phyloP scores from a whole-genome alignment of 345 rosid genomes.

The Eucalyptus fibrosa region DNA sequence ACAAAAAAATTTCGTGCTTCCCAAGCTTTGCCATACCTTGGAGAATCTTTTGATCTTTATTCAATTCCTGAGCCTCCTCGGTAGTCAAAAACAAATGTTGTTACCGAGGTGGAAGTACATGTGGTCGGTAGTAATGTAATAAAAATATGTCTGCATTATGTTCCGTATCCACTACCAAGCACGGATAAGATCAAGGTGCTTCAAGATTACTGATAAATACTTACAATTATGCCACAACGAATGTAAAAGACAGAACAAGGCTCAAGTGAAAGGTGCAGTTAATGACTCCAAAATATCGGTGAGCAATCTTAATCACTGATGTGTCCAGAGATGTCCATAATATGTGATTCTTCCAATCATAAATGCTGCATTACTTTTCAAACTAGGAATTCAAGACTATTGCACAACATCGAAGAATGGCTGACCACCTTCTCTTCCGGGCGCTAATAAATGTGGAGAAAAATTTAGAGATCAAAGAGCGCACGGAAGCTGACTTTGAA shows the following conservation, averaged over 20 bases:
- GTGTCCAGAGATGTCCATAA: not conserved
- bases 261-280: not conserved
- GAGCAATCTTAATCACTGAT: not conserved
- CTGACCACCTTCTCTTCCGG: not conserved
- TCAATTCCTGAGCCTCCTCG: not conserved
- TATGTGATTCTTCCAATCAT: not conserved
- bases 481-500: rapidly evolving
- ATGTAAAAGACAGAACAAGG: not conserved
- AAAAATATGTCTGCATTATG: not conserved
- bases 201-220: not conserved
- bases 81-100: not conserved
- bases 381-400: not conserved
- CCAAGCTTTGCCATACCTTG: not conserved
- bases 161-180: not conserved
- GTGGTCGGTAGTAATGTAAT: not conserved
- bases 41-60: not conserved
- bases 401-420: not conserved
- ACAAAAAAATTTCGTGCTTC: not conserved
- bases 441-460: not conserved
- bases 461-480: not conserved
- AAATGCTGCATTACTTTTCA: not conserved
- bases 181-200: not conserved
- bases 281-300: not conserved
- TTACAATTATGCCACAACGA: not conserved
- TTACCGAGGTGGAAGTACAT: not conserved